A percentile compares a stretch with the other conserved stretches of the same genome.
phyloP scores from a whole-genome alignment of 176 grass and related monocot species.

The Tillandsia leiboldiana region DNA sequence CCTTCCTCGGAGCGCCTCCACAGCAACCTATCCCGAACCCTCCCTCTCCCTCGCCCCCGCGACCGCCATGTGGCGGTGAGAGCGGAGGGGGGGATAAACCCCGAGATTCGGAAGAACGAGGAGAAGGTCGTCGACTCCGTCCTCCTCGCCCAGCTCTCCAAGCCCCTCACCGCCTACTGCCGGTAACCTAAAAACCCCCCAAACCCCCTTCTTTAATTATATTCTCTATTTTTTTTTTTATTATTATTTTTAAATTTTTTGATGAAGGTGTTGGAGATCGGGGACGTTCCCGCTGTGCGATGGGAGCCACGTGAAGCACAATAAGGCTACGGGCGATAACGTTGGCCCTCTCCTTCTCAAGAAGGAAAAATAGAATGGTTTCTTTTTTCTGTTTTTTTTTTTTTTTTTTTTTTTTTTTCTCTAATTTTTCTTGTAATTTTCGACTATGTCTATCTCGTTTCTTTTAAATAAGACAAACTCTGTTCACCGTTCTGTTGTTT shows the following conservation, averaged over 20 bases:
- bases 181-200: constrained; percentile 22
- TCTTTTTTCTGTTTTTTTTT: background rate
- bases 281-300: constrained; percentile 92
- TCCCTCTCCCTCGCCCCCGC: background rate
- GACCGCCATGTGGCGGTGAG: constrained; percentile 30
- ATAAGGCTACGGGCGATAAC: constrained; percentile 90
- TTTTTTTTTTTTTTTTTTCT: background rate
- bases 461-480: too few species aligned
- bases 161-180: constrained; percentile 87
- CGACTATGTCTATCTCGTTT: too few species aligned
- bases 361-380: constrained; percentile 33
- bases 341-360: constrained; percentile 84
- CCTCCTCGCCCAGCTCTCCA: constrained; percentile 55
- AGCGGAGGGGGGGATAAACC: constrained; percentile 77
- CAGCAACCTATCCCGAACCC: background rate
- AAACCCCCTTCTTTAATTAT: background rate
- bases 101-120: constrained; percentile 71
- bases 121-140: constrained; percentile 87
- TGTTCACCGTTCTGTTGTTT: too few species aligned
- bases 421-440: too few species aligned
- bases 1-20: background rate
- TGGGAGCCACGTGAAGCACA: constrained; percentile 89
- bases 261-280: constrained; percentile 80
- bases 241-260: background rate
- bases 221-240: background rate